Conservation (phyloP, 2,329 filamentous ascomycete genomes). For the Cytospora mali region DNA sequence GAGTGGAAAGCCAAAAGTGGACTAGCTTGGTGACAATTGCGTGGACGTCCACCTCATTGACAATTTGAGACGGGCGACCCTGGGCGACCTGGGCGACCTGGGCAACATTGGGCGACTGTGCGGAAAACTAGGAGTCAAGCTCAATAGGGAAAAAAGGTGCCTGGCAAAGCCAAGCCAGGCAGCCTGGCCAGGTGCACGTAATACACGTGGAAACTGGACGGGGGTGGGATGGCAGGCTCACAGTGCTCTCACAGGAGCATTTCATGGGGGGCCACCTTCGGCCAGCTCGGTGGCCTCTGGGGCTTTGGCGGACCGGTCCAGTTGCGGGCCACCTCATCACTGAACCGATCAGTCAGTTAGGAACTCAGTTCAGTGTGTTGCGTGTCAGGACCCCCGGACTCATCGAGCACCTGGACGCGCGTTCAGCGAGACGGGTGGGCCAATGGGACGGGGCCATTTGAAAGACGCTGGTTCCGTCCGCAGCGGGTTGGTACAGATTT, state of each 20-base stretch:
- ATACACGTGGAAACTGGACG: conserved; percentile 17
- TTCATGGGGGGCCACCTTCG: background rate
- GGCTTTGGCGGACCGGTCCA: background rate
- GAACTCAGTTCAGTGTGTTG: no score
- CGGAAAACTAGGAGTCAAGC: no score
- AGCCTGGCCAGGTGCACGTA: conserved; percentile 12
- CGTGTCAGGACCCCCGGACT: conserved; percentile 14
- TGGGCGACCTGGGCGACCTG: conserved; percentile 9
- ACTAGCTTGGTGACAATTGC: conserved; percentile 22
- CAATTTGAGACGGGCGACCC: background rate
- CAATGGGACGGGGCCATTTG: conserved; percentile 25
- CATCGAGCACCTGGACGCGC: conserved; percentile 24
- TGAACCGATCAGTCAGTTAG: background rate
- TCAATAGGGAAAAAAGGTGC: background rate
- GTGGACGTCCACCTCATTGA: conserved; percentile 19
- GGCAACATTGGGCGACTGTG: background rate
- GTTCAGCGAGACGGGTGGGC: conserved; percentile 21
- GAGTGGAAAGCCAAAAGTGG: conserved; percentile 12
- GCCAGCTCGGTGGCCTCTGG: background rate
- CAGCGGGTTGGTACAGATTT: conserved; percentile 16
- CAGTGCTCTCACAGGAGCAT: background rate
- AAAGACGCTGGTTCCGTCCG: conserved; percentile 14
- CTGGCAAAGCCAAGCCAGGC: background rate
- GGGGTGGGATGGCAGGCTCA: background rate
- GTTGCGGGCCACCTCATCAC: background rate